A percentile compares a stretch with the other conserved stretches of the same genome.
phyloP scores from a whole-genome alignment of 83 land plant species.

The Diphasiastrum complanatum region DNA sequence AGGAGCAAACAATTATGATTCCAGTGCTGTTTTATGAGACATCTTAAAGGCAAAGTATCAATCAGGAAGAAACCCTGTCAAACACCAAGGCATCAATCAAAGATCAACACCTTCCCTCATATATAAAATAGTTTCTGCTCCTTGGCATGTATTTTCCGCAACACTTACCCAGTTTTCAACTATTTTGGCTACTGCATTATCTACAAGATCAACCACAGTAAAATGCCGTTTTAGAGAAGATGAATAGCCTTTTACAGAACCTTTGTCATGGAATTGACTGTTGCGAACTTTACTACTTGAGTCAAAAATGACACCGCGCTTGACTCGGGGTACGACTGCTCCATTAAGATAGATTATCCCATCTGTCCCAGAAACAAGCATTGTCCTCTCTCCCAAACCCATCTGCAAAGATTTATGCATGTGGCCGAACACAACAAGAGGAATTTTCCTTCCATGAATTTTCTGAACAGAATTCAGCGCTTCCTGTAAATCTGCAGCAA shows the following conservation, averaged over 20 bases:
- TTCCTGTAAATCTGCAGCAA: constrained; percentile 54
- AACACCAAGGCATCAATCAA: too few species aligned
- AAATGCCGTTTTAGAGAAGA: constrained; percentile 44
- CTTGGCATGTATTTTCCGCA: too few species aligned
- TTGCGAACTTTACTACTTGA: constrained; percentile 1
- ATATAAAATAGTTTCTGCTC: too few species aligned
- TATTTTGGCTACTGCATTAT: constrained; percentile 38
- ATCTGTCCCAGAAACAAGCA: constrained; percentile 47
- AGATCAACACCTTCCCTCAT: too few species aligned
- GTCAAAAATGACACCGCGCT: constrained; percentile 1
- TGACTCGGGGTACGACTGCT: constrained; percentile 78
- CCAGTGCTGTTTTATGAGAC: too few species aligned
- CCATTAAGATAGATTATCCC: constrained; percentile 63
- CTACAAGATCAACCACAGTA: constrained; percentile 48
- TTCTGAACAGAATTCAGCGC: constrained; percentile 55
- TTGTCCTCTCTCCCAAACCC: constrained; percentile 45
- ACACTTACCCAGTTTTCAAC: constrained; percentile 68
- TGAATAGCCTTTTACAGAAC: neutral
- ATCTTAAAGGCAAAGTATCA: too few species aligned
- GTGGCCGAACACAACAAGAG: constrained; percentile 83
- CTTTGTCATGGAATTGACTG: neutral
- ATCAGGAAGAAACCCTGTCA: too few species aligned
- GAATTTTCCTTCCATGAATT: constrained; percentile 29
- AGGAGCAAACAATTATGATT: too few species aligned
- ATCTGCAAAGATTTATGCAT: constrained; percentile 68